phyloP scores from a whole-genome alignment of 164 flowering plant genomes.

The Vitis cinerea region DNA sequence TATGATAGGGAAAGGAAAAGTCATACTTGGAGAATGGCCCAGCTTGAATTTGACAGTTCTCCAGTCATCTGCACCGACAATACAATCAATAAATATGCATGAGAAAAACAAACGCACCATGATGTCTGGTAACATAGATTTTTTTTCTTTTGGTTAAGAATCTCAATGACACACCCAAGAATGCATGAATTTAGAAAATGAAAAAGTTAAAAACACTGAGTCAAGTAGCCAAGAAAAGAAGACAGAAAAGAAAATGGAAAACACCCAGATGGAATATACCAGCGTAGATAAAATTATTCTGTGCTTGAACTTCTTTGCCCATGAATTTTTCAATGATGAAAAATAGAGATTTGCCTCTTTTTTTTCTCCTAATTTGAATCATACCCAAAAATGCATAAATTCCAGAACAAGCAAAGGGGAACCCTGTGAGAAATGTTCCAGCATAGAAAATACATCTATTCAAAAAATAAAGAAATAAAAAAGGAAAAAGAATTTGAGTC shows the following conservation, averaged over 20 bases:
- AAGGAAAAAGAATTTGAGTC: too few relatives aligned
- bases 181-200: background rate
- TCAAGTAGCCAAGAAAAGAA: background rate
- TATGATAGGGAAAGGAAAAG: background rate
- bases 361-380: too few relatives aligned
- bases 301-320: too few relatives aligned
- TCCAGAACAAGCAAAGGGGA: too few relatives aligned
- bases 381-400: too few relatives aligned
- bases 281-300: too few relatives aligned
- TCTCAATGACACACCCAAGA: background rate
- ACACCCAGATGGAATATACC: background rate
- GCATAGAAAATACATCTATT: too few relatives aligned
- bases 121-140: background rate
- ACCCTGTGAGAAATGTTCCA: too few relatives aligned
- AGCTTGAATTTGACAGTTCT: slow-evolving; percentile 10
- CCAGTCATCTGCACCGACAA: slow-evolving; percentile 15
- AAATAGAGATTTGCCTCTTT: too few relatives aligned
- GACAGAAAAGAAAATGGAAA: background rate
- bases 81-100: background rate
- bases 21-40: slow-evolving; percentile 11
- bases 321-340: too few relatives aligned
- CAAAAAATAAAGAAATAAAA: too few relatives aligned
- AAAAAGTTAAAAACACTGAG: background rate
- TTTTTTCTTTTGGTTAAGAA: background rate
- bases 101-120: background rate